Evolutionary conservation across 306 rosid species (phyloP), one percentile per base, ranked within the genome.

Genomic region (Dryas octopetala): DNA sequence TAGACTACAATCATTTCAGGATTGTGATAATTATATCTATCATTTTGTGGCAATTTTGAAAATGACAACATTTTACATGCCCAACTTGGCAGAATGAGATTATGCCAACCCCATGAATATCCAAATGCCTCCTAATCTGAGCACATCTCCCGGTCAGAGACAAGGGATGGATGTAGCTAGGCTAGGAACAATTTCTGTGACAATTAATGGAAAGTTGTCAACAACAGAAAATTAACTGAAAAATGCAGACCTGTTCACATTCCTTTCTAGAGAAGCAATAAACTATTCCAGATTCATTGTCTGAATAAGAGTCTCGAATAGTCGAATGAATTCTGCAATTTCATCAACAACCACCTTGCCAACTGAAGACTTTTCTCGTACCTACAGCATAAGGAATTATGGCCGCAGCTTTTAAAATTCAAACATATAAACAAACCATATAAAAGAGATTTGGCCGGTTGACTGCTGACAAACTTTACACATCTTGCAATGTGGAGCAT

Each of bases 181-280:
- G 32, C 32, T 28, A 28, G 32, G 32, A 61, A 54, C 77, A 28
- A 64, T 54, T 7, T 16, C 19, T 40, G 55, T 57, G 68, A 51
- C 38, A n/a, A n/a, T 50, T 50, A 28, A 73, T 15, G 5, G 16
- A 50, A 9, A 45, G 40, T 4, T 50, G n/a, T 15, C 26, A 28
- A 68, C n/a, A 77, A 54, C 41, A 14, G 71, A 74, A 78, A 74
- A 19, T 3, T 70, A 8, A 17, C 15, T 60, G 50, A 53, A 59
- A n/a, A 67, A 74, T 66, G 69, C 80, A 54, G 26, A 94, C 98
- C 93, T 91, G 96, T 78, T 94, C 98, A 81, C 93, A 94, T 84
- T 91, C 98, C 87, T 90, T 91, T 83, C 96, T 86, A 74, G 98
- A 85, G 83, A 94, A 94, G 87, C 98, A 94, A 86, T 91, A 94